A percentile compares a stretch with the other conserved stretches of the same genome.
Evolutionary conservation across 1,139 yeast genomes (phyloP).

Genomic region (Taphrina deformans): DNA sequence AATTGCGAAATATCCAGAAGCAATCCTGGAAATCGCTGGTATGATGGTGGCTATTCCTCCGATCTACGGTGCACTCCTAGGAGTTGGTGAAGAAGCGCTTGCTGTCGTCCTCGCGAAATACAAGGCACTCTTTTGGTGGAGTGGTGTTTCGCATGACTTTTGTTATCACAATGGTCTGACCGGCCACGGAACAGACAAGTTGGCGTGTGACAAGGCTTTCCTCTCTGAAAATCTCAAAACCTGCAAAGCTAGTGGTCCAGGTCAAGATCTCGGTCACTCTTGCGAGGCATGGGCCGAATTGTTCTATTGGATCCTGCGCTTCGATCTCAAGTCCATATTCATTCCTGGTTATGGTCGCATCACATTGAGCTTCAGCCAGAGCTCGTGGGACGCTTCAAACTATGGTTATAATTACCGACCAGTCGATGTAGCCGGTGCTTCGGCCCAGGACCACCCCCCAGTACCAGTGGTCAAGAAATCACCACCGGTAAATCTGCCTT

Average conservation of each 20-base stretch:
- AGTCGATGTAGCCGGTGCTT: background rate
- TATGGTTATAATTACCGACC: background rate
- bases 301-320: background rate
- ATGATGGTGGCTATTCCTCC: background rate
- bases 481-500: background rate
- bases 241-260: background rate
- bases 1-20: background rate
- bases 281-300: background rate
- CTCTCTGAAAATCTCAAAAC: background rate
- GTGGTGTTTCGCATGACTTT: constrained; percentile 1
- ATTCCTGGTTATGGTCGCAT: background rate
- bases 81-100: background rate
- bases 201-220: background rate
- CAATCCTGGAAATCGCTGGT: background rate
- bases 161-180: background rate
- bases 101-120: background rate
- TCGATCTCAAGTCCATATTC: background rate
- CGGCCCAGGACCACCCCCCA: background rate
- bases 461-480: background rate
- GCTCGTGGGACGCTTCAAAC: background rate
- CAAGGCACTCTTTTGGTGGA: background rate
- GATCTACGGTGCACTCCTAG: background rate
- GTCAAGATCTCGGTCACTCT: background rate
- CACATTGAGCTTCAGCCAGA: background rate
- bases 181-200: background rate